Conservation (phyloP, 345 rosid species). For the Aquilaria malaccensis region DNA sequence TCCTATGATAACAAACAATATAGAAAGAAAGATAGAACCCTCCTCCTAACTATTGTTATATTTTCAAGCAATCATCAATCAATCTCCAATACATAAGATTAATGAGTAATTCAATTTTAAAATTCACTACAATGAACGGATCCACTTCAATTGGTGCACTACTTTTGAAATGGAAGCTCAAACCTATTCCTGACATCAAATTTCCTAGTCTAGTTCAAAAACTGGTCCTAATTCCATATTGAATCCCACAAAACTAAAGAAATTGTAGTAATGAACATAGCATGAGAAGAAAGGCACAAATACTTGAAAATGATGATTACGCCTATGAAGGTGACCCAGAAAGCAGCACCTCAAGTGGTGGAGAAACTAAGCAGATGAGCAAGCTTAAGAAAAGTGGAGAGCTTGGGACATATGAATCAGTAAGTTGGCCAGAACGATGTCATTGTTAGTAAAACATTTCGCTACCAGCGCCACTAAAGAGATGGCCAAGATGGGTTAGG, state of each 20-base stretch:
- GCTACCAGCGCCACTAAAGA: too few species aligned
- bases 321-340: slow-evolving; percentile 98
- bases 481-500: too few species aligned
- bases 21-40: background rate
- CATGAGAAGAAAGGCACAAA: background rate
- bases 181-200: background rate
- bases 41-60: too few species aligned
- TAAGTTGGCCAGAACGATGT: too few species aligned
- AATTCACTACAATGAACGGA: too few species aligned
- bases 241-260: background rate
- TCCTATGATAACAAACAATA: slow-evolving; percentile 25
- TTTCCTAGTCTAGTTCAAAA: background rate
- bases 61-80: too few species aligned
- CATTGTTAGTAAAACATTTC: too few species aligned
- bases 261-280: background rate
- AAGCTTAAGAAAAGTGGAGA: slow-evolving; percentile 58
- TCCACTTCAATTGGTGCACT: too few species aligned
- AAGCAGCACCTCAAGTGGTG: slow-evolving; percentile 92
- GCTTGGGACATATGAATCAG: slow-evolving; percentile 6
- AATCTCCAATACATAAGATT: too few species aligned
- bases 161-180: too few species aligned
- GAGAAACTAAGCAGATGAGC: slow-evolving; percentile 87
- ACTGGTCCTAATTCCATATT: background rate
- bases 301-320: slow-evolving; percentile 99
- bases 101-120: background rate